Percentiles rank a stretch among this genome's conserved stretches.
These are phyloP conservation scores for Ustilago trichophora DNA, from an alignment of 1,284 basidiomycete genomes.

Conservation along the genomic window DNA sequence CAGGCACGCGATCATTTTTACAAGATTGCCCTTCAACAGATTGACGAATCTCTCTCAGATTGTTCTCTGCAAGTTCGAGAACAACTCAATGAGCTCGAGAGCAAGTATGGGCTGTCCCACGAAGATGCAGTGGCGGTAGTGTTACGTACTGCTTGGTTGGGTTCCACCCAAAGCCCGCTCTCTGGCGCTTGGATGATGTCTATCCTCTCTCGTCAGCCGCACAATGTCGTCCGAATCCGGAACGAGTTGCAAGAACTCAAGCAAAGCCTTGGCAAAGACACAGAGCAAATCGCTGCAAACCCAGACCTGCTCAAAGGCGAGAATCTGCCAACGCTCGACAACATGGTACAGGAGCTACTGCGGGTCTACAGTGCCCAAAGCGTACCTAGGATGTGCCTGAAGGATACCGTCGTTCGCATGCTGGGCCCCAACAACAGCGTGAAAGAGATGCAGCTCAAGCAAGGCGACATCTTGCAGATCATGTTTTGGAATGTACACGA, in stretches of 20 bases:
- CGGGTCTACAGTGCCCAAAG: conserved; percentile 10
- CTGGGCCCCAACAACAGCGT: conserved; percentile 1
- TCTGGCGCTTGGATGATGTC: conserved; percentile 15
- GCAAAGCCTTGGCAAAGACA: background rate
- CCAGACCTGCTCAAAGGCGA: conserved; percentile 9
- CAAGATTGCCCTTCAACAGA: background rate
- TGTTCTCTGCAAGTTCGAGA: conserved; percentile 16
- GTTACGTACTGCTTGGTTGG: conserved; percentile 15
- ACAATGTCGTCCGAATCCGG: background rate
- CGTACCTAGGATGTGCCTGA: conserved; percentile 13
- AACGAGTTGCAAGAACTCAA: background rate
- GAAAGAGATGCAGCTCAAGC: conserved; percentile 6
- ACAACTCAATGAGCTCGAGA: conserved; percentile 2
- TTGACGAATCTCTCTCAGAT: conserved; percentile 5
- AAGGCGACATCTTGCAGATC: conserved; percentile 16
- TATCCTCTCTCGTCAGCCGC: conserved; percentile 7
- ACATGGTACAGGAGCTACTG: conserved; percentile 13
- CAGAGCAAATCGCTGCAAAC: background rate
- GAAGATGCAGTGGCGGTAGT: conserved; percentile 11
- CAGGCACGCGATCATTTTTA: conserved; percentile 6
- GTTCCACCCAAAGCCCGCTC: conserved; percentile 9
- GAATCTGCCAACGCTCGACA: conserved; percentile 9
- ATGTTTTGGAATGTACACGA: conserved; percentile 17
- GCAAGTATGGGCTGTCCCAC: background rate
- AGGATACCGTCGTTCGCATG: conserved; percentile 8